phyloP scores from a whole-genome alignment of 345 rosid species.

The Pistacia vera region DNA sequence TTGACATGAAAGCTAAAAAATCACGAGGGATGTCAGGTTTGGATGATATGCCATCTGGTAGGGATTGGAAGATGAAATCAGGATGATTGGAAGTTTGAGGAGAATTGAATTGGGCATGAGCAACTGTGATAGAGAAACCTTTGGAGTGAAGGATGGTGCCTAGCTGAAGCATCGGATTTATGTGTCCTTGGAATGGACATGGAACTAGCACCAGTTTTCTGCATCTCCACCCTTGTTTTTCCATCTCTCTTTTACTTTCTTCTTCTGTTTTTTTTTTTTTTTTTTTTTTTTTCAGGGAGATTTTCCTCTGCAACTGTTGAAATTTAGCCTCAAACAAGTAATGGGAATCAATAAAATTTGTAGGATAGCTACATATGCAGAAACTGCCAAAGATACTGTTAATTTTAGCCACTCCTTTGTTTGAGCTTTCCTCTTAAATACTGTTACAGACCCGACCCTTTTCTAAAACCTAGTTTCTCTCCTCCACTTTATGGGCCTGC shows the following conservation, averaged over 20 bases:
- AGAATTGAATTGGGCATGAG: not conserved
- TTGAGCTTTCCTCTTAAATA: too few relatives aligned
- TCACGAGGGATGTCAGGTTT: not conserved
- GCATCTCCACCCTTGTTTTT: not conserved
- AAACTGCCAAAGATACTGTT: too few relatives aligned
- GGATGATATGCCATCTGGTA: not conserved
- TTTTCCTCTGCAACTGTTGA: not conserved
- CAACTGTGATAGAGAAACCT: not conserved
- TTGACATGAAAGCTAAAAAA: constrained; percentile 7
- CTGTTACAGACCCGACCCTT: too few relatives aligned
- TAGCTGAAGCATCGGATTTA: constrained; percentile 23
- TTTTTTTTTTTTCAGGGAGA: too few relatives aligned
- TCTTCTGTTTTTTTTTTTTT: too few relatives aligned
- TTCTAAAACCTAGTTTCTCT: too few relatives aligned
- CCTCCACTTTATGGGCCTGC: too few relatives aligned
- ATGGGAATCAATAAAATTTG: not conserved
- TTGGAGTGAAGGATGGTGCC: constrained; percentile 2
- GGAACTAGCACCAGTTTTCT: constrained; percentile 23
- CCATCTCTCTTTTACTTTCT: not conserved
- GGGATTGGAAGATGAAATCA: not conserved
- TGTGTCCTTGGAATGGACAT: constrained; percentile 25
- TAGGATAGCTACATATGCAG: not conserved
- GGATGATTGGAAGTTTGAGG: not conserved
- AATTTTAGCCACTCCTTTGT: too few relatives aligned
- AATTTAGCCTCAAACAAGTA: not conserved